Evolutionary conservation across 2,329 filamentous ascomycete genomes (phyloP), one percentile per base, ranked within the genome.

Genomic region (Calycina marina): DNA sequence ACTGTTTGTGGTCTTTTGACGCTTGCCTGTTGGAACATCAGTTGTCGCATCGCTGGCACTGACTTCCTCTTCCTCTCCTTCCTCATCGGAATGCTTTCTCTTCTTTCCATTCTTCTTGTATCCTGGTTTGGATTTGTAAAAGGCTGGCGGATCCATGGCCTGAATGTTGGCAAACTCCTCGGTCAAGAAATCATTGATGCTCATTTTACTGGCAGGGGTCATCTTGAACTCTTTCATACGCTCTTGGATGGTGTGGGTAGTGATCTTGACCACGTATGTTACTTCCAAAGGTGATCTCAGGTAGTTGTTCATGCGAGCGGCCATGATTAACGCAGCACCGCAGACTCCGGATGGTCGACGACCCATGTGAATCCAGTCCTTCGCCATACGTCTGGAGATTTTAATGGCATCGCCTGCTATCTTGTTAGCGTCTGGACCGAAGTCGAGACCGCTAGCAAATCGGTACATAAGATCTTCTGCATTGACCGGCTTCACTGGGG

Each of bases 221-320:
- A 77, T 69, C 41, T 82, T 84, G 58, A 96, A 98, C 51, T 98
- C 90, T 43, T 86, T 77, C 6, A 98, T 62, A 40, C 90, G 84
- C 52, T 88, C 83, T 49, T 85, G 80, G 38, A 98, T 84, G 5
- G 90, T 98, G 39, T 84, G 71, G 43, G 92, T 92, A 25, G 86
- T 92, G 31, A 96, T 86, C 53, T 94, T 96, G 53, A 94, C 88
- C 22, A 94, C 82, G 53, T 93, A 96, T n/a, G 96, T 88, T 6
- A 98, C 81, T 56, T 98, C 90, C 17, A 85, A 73, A 9, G 93
- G 75, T 0, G 85, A 93, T 12, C 90, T 77, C 27, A 88, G 79
- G 52, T 92, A 98, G 56, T 96, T 96, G 67, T 94, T 93, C 79
- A 96, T 96, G 32, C 90, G 80, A 6, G 90, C 88, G 5, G 90